These are phyloP conservation scores for Clitopilus hobsonii DNA, from an alignment of 768 basidiomycete species.

Conservation along the genomic window DNA sequence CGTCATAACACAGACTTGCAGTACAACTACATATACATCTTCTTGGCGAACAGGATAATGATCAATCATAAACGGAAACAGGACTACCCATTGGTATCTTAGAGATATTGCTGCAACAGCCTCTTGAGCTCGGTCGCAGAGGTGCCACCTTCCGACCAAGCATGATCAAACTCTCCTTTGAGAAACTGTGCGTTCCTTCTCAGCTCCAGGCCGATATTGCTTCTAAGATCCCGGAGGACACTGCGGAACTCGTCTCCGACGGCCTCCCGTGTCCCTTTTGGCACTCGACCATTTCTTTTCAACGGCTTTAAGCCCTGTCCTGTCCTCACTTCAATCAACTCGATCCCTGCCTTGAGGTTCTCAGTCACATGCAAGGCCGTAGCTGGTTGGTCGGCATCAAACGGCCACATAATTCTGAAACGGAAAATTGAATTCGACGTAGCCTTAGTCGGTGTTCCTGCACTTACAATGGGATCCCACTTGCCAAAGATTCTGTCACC, in stretches of 20 bases:
- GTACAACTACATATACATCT: too few species aligned
- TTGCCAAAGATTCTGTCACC: slow-evolving; percentile 13
- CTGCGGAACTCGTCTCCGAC: slow-evolving; percentile 9
- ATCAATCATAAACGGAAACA: too few species aligned
- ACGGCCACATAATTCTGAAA: slow-evolving; percentile 21
- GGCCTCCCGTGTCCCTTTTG: slow-evolving; percentile 12
- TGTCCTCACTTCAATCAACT: slow-evolving; percentile 15
- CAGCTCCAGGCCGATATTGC: slow-evolving; percentile 5
- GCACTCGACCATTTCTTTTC: slow-evolving; percentile 5
- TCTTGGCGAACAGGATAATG: too few species aligned
- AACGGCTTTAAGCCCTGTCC: slow-evolving; percentile 10
- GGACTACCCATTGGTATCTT: neutral
- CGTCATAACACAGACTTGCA: too few species aligned
- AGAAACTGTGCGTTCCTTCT: slow-evolving; percentile 9
- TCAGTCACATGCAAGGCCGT: slow-evolving; percentile 11
- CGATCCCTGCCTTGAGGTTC: slow-evolving; percentile 14
- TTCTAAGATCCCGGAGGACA: slow-evolving; percentile 4
- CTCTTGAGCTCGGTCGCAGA: slow-evolving; percentile 1
- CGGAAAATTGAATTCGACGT: neutral
- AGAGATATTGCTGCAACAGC: slow-evolving; percentile 1
- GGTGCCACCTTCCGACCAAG: slow-evolving; percentile 7
- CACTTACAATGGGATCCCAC: slow-evolving; percentile 17
- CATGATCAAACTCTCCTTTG: slow-evolving; percentile 1
- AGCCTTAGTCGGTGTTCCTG: too few species aligned
- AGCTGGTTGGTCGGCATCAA: slow-evolving; percentile 15